Base-by-base conservation (phyloP, 345 rosid species). In the Salix suchowensis region DNA sequence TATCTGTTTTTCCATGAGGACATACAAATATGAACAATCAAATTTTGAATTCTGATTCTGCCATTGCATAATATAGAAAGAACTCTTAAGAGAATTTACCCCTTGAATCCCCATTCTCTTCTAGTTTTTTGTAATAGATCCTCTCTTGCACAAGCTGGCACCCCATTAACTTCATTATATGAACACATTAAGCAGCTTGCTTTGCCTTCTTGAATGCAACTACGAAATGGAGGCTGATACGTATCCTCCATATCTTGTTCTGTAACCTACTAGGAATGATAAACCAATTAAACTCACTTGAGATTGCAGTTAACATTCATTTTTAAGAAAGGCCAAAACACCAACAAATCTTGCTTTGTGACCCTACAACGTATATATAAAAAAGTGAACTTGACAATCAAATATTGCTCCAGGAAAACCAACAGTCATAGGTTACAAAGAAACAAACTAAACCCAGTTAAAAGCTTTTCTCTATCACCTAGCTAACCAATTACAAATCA, bases 151-250 rank as follows among this genome's bases (percentile, higher is more conserved):
- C 98, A 95, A 2, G 93, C 93, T 32, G 97, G 98, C 62, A 91
- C 92, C 44, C 97, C 98, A 75, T 95, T 89, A 75, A 95, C 92
- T 80, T 79, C 87, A 86, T 89, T 95, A 82, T 91, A 93, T 12
- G 98, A 89, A 75, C 98, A 93, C 97, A 95, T 95, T 83, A 95
- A 85, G 91, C 98, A 93, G 83, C 96, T 93, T 40, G 94, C 97
- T 88, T 90, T 88, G 61, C 93, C 98, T 83, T 90, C 86, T 75
- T 82, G 79, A 9, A 95, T 67, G 77, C 97, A 93, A 67, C 93
- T 87, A 65, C 78, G 86, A 80, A 95, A 95, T 15, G 97, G 98
- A 0, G 96, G 96, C 85, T 90, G 88, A 77, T 79, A 95, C 2
- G 97, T 89, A 69, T 95, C 98, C 80, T 86, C 90, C 91, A 88